Evolutionary conservation across 768 basidiomycete species (phyloP).

Genomic region (Amanita pallidorosea): DNA sequence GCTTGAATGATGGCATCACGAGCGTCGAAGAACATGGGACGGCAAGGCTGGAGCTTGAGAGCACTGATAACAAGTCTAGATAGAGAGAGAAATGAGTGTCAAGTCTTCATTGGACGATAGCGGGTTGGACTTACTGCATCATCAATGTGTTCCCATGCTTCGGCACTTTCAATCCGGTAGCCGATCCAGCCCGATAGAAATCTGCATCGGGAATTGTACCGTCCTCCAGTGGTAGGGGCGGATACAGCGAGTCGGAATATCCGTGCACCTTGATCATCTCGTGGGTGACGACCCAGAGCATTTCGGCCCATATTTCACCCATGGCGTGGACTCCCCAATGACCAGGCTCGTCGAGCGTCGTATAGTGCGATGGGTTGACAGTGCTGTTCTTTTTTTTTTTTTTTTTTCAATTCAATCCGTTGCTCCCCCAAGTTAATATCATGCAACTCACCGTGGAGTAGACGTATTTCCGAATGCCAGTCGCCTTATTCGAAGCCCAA

Average conservation of each 20-base stretch:
- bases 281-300: conserved; percentile 74
- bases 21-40: conserved; percentile 84
- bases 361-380: conserved; percentile 87
- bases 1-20: conserved; percentile 87
- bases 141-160: conserved; percentile 86
- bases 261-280: conserved; percentile 74
- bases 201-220: conserved; percentile 58
- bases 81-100: background rate
- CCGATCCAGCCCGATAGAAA: conserved; percentile 48
- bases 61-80: conserved; percentile 69
- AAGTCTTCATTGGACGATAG: conserved; percentile 9
- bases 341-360: conserved; percentile 86
- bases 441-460: conserved; percentile 45
- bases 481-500: conserved; percentile 77
- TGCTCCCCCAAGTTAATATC: no score
- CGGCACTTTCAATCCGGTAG: conserved; percentile 52
- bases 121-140: conserved; percentile 37
- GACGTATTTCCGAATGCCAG: conserved; percentile 79
- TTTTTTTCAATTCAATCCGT: no score
- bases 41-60: conserved; percentile 94
- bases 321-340: conserved; percentile 93
- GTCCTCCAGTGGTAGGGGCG: conserved; percentile 55
- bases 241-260: conserved; percentile 70
- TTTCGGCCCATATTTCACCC: conserved; percentile 93
- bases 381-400: conserved; percentile 7